phyloP scores from a whole-genome alignment of 2,329 filamentous ascomycete species.

The Rhynchosporium agropyri region DNA sequence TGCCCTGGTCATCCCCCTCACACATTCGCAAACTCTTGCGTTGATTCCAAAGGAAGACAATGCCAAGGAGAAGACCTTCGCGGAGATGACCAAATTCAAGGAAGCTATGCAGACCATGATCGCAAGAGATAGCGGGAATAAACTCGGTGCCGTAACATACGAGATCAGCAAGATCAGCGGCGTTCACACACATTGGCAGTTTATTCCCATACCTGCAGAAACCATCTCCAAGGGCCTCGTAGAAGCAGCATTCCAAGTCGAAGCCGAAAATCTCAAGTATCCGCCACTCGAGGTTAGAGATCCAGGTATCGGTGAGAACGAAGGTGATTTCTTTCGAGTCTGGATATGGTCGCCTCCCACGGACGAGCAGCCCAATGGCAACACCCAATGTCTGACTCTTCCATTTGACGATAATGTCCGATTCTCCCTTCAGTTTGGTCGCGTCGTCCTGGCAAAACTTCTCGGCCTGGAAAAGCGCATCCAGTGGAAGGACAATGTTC shows the following conservation, averaged over 20 bases:
- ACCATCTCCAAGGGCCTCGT: conserved; percentile 74
- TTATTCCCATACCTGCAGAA: conserved; percentile 73
- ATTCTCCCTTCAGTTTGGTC: conserved; percentile 90
- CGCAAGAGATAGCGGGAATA: conserved; percentile 52
- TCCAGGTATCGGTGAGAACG: conserved; percentile 53
- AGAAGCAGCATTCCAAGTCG: conserved; percentile 84
- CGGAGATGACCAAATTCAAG: conserved; percentile 84
- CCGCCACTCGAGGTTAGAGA: conserved; percentile 54
- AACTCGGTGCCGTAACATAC: conserved; percentile 84
- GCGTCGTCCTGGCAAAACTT: conserved; percentile 85
- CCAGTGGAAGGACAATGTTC: conserved; percentile 82
- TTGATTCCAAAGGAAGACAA: conserved; percentile 62
- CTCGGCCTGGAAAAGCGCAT: conserved; percentile 76
- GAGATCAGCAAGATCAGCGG: conserved; percentile 83
- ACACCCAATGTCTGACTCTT: conserved; percentile 72
- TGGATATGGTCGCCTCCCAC: conserved; percentile 70
- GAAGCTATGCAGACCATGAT: conserved; percentile 80
- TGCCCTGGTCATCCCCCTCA: conserved; percentile 86
- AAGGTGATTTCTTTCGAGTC: conserved; percentile 75
- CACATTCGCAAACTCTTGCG: conserved; percentile 76
- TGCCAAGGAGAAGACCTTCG: conserved; percentile 59
- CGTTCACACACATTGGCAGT: conserved; percentile 93
- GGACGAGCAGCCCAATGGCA: conserved; percentile 47
- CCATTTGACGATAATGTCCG: conserved; percentile 69
- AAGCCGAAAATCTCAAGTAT: conserved; percentile 74